Evolutionary conservation across 2,329 filamentous ascomycete genomes (phyloP).

Genomic region (Colletotrichum magnum): DNA sequence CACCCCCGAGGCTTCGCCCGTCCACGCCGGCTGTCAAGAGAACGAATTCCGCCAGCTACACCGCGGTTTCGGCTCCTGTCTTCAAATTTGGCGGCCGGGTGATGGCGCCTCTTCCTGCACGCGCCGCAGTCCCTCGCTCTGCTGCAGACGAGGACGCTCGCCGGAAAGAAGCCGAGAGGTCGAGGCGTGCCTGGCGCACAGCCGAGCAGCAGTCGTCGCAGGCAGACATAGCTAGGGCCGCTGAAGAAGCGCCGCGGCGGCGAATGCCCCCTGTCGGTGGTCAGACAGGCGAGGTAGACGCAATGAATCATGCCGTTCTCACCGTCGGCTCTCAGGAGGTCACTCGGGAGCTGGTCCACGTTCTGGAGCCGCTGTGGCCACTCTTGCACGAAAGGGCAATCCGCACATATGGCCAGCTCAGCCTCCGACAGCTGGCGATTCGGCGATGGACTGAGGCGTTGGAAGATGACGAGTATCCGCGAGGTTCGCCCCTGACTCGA

Average conservation of each 20-base stretch:
- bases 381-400: neutral
- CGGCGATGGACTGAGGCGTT: neutral
- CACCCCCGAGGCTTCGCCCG: neutral
- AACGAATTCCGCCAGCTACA: neutral
- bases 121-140: neutral
- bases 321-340: neutral
- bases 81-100: neutral
- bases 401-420: neutral
- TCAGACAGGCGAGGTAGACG: neutral
- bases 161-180: neutral
- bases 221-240: neutral
- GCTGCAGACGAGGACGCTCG: conserved; percentile 7
- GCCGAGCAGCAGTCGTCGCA: neutral
- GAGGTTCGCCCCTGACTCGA: neutral
- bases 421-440: neutral
- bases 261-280: conserved; percentile 1
- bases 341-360: neutral
- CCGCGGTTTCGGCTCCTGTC: neutral
- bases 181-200: neutral
- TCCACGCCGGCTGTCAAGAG: neutral
- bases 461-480: neutral
- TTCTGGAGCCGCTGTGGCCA: neutral
- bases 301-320: conserved; percentile 1
- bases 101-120: neutral
- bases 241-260: neutral